Evolutionary conservation across 192 early-diverging fungal species (phyloP).

Genomic region (Umbelopsis ramanniana): DNA sequence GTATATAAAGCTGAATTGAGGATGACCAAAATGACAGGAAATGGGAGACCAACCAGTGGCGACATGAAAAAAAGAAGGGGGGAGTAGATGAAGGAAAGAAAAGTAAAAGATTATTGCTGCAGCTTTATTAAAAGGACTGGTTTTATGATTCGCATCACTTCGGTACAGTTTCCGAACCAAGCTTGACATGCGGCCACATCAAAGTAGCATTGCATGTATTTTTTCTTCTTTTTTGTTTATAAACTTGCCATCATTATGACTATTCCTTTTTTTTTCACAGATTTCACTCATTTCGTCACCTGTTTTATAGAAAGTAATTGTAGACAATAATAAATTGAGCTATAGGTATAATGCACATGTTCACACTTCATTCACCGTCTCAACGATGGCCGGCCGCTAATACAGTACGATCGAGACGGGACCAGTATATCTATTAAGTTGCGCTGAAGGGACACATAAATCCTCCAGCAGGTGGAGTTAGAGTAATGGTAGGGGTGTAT

Average conservation of each 20-base stretch:
- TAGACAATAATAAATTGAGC: too few species aligned
- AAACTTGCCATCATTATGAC: too few species aligned
- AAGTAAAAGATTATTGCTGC: not conserved
- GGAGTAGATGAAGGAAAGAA: not conserved
- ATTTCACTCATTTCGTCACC: too few species aligned
- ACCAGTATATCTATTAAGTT: not conserved
- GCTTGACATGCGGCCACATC: not conserved
- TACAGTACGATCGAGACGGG: too few species aligned
- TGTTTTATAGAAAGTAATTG: too few species aligned
- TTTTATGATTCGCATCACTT: not conserved
- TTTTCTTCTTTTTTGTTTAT: too few species aligned
- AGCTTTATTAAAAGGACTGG: not conserved
- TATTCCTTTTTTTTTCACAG: too few species aligned
- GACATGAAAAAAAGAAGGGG: not conserved
- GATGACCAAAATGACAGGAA: not conserved
- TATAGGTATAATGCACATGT: not conserved
- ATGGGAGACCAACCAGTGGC: not conserved
- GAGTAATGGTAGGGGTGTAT: conserved; percentile 39
- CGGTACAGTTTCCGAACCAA: not conserved
- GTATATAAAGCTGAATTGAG: not conserved
- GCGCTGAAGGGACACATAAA: conserved; percentile 33
- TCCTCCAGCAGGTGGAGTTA: conserved; percentile 36
- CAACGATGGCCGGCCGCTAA: not conserved
- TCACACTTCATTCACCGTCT: not conserved
- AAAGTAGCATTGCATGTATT: not conserved